These are phyloP conservation scores for Crotalaria pallida DNA, from an alignment of 306 rosid species.

Conservation along the genomic window DNA sequence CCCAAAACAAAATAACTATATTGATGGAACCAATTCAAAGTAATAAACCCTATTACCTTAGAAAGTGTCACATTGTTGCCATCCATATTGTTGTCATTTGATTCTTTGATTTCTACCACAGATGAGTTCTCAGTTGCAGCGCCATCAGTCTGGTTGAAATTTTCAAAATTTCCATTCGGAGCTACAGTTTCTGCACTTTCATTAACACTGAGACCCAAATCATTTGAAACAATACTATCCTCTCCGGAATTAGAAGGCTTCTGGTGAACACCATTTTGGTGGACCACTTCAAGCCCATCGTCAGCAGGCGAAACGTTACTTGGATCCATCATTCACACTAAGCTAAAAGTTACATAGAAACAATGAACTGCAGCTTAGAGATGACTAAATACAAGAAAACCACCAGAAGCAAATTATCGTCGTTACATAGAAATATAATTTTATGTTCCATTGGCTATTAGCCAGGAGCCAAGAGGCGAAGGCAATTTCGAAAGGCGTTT, in stretches of 20 bases:
- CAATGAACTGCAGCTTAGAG: neutral
- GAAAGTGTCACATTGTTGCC: slow-evolving; percentile 39
- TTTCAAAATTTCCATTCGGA: slow-evolving; percentile 41
- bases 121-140: slow-evolving; percentile 32
- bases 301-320: slow-evolving; percentile 37
- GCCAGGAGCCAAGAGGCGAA: too few species aligned
- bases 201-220: slow-evolving; percentile 17
- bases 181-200: slow-evolving; percentile 28
- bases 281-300: slow-evolving; percentile 51
- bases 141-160: slow-evolving; percentile 31
- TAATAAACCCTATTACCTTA: slow-evolving; percentile 36
- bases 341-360: slow-evolving; percentile 37
- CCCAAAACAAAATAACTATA: neutral
- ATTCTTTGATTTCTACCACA: slow-evolving; percentile 35
- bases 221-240: slow-evolving; percentile 32
- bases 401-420: neutral
- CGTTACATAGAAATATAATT: neutral
- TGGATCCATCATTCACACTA: slow-evolving; percentile 60
- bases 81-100: slow-evolving; percentile 26
- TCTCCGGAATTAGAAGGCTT: slow-evolving; percentile 34
- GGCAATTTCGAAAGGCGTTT: neutral
- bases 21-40: neutral
- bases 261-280: slow-evolving; percentile 60
- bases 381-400: slow-evolving; percentile 6
- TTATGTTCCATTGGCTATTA: neutral